Evolutionary conservation across 805 yeast species (phyloP).

Genomic region (Millerozyma acaciae): DNA sequence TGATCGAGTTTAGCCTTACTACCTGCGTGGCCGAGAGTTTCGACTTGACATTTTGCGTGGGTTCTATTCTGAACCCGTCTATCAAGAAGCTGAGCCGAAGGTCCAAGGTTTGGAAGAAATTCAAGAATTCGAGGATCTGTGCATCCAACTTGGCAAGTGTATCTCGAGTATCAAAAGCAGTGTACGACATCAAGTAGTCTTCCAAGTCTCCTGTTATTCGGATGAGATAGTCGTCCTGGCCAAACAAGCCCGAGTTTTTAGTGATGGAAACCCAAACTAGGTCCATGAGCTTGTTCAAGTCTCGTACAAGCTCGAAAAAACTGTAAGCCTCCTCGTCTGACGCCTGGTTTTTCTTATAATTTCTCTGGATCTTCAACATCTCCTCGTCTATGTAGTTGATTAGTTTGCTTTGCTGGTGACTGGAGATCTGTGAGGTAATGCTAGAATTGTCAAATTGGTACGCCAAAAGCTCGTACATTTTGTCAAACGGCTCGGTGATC

Average conservation of each 20-base stretch:
- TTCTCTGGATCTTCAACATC: conserved; percentile 30
- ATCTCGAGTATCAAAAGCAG: conserved; percentile 11
- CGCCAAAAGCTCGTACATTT: conserved; percentile 15
- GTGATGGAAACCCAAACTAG: conserved; percentile 32
- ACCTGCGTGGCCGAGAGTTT: conserved; percentile 27
- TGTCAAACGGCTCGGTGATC: conserved; percentile 30
- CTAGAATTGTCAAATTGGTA: conserved; percentile 9
- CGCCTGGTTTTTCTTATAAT: conserved; percentile 35
- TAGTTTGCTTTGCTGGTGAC: conserved; percentile 33
- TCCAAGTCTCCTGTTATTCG: conserved; percentile 36
- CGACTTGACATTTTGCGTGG: conserved; percentile 4
- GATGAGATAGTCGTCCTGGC: conserved; percentile 35
- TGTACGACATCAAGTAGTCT: conserved; percentile 33
- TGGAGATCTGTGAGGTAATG: conserved; percentile 6
- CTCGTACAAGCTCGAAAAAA: conserved; percentile 21
- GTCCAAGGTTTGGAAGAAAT: conserved; percentile 29
- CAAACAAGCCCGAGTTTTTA: conserved; percentile 20
- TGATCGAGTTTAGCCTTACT: conserved; percentile 30
- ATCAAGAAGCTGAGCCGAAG: conserved; percentile 25
- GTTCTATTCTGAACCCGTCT: conserved; percentile 24
- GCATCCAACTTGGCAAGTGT: conserved; percentile 8
- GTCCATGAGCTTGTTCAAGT: conserved; percentile 22
- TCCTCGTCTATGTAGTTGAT: conserved; percentile 34
- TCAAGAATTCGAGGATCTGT: conserved; percentile 17
- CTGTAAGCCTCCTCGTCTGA: conserved; percentile 20